These are phyloP conservation scores for Senna siamea DNA, from an alignment of 306 rosid genomes.

Conservation along the genomic window DNA sequence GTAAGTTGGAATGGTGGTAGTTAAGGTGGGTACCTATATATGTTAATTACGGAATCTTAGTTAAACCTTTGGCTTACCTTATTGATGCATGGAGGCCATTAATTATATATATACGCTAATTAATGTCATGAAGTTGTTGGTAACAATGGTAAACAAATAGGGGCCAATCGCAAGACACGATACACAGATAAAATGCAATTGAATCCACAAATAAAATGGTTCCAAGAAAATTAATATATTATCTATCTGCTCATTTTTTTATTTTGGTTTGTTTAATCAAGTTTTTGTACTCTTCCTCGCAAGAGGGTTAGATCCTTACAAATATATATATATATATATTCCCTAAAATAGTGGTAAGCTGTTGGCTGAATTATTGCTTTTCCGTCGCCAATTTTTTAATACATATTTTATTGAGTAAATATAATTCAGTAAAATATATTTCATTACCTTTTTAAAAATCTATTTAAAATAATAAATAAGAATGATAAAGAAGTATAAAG, in stretches of 20 bases:
- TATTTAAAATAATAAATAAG: no score
- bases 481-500: no score
- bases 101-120: not conserved
- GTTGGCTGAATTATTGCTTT: not conserved
- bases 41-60: conserved; percentile 13
- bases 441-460: no score
- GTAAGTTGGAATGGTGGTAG: conserved; percentile 16
- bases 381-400: no score
- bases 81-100: not conserved
- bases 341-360: not conserved
- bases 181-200: conserved; percentile 16
- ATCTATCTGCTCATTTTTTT: conserved; percentile 5
- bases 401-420: no score
- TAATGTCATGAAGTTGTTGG: not conserved
- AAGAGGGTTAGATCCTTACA: not conserved
- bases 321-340: not conserved
- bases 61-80: conserved; percentile 4
- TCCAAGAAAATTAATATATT: conserved; percentile 4
- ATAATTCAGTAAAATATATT: no score
- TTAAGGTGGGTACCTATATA: not conserved
- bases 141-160: conserved; percentile 1
- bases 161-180: not conserved
- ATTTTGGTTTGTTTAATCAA: not conserved
- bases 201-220: conserved; percentile 13
- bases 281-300: conserved; percentile 31